Evolutionary conservation across 345 rosid species (phyloP).

Genomic region (Raphanus sativus): DNA sequence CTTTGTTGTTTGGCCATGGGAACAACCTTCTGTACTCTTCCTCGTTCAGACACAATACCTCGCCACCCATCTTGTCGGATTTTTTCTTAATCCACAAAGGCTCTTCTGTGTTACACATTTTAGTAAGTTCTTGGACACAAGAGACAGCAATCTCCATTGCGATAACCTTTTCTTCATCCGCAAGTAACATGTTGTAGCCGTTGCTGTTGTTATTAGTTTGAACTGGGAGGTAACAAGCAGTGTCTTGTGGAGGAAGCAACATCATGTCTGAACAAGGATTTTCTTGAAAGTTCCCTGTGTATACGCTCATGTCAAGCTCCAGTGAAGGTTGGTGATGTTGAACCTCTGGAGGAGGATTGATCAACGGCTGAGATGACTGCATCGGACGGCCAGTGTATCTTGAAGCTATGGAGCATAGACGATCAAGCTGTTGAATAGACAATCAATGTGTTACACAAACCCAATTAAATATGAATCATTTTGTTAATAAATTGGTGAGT

Average conservation of each 20-base stretch:
- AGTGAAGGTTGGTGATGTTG: conserved; percentile 52
- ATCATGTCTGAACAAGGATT: conserved; percentile 50
- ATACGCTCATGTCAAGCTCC: conserved; percentile 78
- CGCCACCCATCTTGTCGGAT: conserved; percentile 28
- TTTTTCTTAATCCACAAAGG: conserved; percentile 69
- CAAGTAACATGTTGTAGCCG: conserved; percentile 39
- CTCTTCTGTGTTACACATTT: conserved; percentile 59
- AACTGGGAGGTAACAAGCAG: conserved; percentile 44
- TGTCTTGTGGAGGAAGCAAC: conserved; percentile 43
- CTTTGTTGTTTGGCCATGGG: conserved; percentile 55
- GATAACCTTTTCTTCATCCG: conserved; percentile 65
- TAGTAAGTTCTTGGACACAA: conserved; percentile 62
- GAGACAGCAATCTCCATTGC: conserved; percentile 75
- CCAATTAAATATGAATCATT: background rate
- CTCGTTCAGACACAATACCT: conserved; percentile 51
- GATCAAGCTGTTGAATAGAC: conserved; percentile 54
- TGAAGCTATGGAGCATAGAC: conserved; percentile 60
- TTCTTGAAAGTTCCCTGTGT: conserved; percentile 51
- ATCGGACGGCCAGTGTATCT: conserved; percentile 55
- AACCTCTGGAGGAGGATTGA: conserved; percentile 40
- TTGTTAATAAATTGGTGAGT: background rate
- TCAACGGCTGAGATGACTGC: conserved; percentile 46
- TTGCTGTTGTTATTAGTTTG: conserved; percentile 25
- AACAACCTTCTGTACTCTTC: conserved; percentile 69
- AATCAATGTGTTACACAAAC: background rate